Conservation (phyloP, 768 basidiomycete genomes). For the Asterophora lycoperdoides region DNA sequence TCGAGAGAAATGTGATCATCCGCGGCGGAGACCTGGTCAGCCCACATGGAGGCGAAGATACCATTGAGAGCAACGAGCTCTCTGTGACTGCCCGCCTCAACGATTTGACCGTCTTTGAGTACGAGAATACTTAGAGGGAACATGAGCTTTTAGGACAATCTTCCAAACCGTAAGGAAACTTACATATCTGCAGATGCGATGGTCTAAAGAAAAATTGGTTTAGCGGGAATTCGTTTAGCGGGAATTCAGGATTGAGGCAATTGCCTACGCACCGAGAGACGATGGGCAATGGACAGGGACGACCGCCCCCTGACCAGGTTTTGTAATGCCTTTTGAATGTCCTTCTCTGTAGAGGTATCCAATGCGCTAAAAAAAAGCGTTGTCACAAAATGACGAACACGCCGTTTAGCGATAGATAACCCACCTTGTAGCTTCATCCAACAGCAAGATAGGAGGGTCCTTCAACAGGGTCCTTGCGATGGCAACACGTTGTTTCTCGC, state of each 20-base stretch:
- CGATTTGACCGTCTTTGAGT: conserved; percentile 83
- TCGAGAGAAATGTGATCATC: conserved; percentile 40
- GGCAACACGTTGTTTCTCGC: conserved; percentile 87
- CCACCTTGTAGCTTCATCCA: conserved; percentile 74
- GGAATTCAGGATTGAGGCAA: neutral
- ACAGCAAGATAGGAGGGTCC: conserved; percentile 75
- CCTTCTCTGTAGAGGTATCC: conserved; percentile 87
- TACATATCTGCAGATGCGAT: conserved; percentile 61
- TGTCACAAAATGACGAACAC: neutral
- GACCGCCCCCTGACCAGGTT: conserved; percentile 71
- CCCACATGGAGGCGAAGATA: conserved; percentile 84
- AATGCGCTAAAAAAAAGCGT: conserved; percentile 51
- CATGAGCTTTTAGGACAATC: neutral
- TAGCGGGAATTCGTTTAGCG: too few relatives aligned
- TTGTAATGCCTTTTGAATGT: conserved; percentile 84
- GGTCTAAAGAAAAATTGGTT: conserved; percentile 33
- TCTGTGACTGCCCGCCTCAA: conserved; percentile 77
- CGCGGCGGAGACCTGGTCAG: conserved; percentile 69
- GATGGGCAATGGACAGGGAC: conserved; percentile 76
- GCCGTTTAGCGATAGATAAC: conserved; percentile 3
- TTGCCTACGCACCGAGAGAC: conserved; percentile 57
- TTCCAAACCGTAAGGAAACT: conserved; percentile 20
- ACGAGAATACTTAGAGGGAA: conserved; percentile 68
- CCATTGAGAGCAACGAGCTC: conserved; percentile 72
- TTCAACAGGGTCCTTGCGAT: conserved; percentile 86